These are phyloP conservation scores for Dendrothele bispora DNA, from an alignment of 768 basidiomycete species.

Conservation along the genomic window DNA sequence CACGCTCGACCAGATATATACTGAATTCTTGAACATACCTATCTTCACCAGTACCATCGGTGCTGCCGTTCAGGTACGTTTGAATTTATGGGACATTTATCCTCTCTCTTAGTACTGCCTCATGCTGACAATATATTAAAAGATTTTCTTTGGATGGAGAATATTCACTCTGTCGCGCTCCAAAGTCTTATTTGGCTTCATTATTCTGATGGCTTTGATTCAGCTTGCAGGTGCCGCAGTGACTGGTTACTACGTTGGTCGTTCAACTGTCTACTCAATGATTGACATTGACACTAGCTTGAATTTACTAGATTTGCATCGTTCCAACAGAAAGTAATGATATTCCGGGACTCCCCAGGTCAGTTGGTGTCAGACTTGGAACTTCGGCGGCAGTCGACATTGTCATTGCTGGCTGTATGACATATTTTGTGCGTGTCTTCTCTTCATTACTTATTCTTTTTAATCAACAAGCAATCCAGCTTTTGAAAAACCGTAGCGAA, in stretches of 20 bases:
- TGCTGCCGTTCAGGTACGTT: conserved; percentile 15
- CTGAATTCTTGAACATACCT: conserved; percentile 15
- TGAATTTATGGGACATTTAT: background rate
- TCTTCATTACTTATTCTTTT: background rate
- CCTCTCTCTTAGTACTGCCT: background rate
- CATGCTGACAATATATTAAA: background rate
- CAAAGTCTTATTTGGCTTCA: background rate
- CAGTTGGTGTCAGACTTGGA: conserved; percentile 12
- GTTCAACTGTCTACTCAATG: background rate
- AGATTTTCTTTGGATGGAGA: conserved; percentile 20
- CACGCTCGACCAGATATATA: conserved; percentile 8
- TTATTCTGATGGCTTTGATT: conserved; percentile 12
- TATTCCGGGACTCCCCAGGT: conserved; percentile 3
- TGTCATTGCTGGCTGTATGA: conserved; percentile 14
- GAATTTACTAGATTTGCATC: background rate
- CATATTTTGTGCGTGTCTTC: conserved; percentile 9
- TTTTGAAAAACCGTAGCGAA: conserved; percentile 8
- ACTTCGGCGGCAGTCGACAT: conserved; percentile 10
- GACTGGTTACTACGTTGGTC: conserved; percentile 11
- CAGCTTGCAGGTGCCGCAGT: conserved; percentile 13
- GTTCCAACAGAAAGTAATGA: conserved; percentile 5
- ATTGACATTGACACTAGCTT: background rate
- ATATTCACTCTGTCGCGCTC: conserved; percentile 14
- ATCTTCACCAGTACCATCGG: conserved; percentile 15
- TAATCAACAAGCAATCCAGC: conserved; percentile 1